Evolutionary conservation across 176 grass and related monocot genomes (phyloP), one percentile per base, ranked within the genome.

Genomic region (Thinopyrum elongatum): DNA sequence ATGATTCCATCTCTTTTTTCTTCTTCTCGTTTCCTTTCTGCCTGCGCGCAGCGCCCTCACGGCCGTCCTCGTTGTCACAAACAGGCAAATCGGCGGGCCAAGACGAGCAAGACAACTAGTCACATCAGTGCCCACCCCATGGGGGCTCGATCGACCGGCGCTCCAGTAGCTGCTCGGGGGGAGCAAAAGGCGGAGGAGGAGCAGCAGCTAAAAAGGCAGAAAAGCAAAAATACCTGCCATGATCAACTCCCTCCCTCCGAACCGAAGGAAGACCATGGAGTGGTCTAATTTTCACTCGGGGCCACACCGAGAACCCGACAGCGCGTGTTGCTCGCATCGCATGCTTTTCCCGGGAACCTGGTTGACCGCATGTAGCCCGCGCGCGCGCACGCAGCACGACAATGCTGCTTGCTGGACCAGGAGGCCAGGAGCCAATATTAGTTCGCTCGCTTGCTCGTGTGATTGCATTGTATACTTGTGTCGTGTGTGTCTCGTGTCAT

Each of bases 341-440:
- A 70, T 25, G n/a, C 79, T 82, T 88, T 82, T 26, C 39, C 21
- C n/a, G 35, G 62, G 38, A 77, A 82, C 68, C 36, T 63, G 70
- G 61, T 81, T 85, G 82, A 85, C 87, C 5, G 70, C 33, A 16
- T 60, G 46, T 70, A 7, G 38, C 64, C 49, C 61, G 12, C 16
- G 42, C 41, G 1, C 38, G 1, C 39, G 14, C n/a, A n/a, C 27
- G 26, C 53, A 80, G 7, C 79, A 31, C 76, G 2, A 7, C 49
- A 2, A 19, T 53, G 11, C 42, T 44, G 42, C 30, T 31, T 31
- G 38, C 38, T 10, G 38, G 49, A 53, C 47, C 66, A 19, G 7
- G 80, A 62, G 27, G 28, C 64, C 28, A 65, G 63, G 62, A 44
- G 41, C 39, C 39, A 42, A 3, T 42, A 42, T 42, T 39, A 10